Conservation (phyloP, 805 yeast genomes). For the Zygotorulaspora sp. region DNA sequence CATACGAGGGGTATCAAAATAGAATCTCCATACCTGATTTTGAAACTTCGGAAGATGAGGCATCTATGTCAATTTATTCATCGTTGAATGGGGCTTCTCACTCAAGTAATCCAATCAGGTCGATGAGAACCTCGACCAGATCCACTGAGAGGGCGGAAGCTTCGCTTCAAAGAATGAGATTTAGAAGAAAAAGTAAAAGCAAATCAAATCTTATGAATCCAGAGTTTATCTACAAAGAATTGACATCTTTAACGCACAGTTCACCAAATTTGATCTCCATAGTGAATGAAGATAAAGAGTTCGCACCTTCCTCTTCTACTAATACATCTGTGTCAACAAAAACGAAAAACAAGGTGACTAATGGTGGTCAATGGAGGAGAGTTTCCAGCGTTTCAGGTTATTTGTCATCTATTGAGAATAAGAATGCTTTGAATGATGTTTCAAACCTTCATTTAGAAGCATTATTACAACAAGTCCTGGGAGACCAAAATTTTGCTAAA, state of each 20-base stretch:
- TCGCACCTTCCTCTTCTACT: conserved; percentile 8
- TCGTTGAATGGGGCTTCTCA: conserved; percentile 41
- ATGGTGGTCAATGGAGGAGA: conserved; percentile 21
- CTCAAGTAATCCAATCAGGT: conserved; percentile 35
- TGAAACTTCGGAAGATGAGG: conserved; percentile 50
- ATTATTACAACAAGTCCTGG: conserved; percentile 54
- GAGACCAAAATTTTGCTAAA: conserved; percentile 50
- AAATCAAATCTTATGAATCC: conserved; percentile 35
- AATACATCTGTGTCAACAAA: conserved; percentile 7
- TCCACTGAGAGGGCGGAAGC: conserved; percentile 64
- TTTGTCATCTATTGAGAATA: conserved; percentile 17
- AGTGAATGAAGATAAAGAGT: conserved; percentile 19
- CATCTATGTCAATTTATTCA: conserved; percentile 62
- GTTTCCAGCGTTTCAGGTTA: conserved; percentile 20
- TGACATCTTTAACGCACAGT: conserved; percentile 28
- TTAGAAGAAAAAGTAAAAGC: conserved; percentile 51
- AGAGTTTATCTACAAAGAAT: conserved; percentile 19
- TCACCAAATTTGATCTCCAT: conserved; percentile 34
- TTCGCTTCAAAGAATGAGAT: conserved; percentile 55
- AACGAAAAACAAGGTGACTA: conserved; percentile 9
- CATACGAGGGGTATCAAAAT: conserved; percentile 8
- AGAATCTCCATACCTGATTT: conserved; percentile 19
- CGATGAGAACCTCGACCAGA: conserved; percentile 39
- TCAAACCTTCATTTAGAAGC: conserved; percentile 43
- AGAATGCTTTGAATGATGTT: conserved; percentile 36